These are phyloP conservation scores for Rhexocercosporidium sp. DNA, from an alignment of 2,329 filamentous ascomycete species.

Conservation along the genomic window DNA sequence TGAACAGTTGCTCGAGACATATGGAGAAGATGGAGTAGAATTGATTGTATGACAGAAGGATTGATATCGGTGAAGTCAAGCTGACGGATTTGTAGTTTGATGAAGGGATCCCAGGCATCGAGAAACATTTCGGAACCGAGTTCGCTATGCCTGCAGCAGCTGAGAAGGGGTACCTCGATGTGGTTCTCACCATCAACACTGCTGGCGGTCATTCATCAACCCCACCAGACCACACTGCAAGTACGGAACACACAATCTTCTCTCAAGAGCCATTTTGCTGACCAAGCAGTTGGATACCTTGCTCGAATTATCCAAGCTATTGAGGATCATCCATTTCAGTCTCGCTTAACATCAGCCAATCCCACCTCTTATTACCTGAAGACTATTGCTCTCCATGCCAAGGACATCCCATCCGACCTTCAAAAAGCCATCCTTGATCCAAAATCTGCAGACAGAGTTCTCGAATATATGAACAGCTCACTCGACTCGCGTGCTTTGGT, in stretches of 20 bases:
- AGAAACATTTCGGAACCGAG: conserved; percentile 40
- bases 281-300: conserved; percentile 61
- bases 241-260: background rate
- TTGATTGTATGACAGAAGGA: conserved; percentile 51
- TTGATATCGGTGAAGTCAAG: background rate
- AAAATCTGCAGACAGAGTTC: background rate
- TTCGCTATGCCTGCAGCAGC: conserved; percentile 61
- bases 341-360: conserved; percentile 44
- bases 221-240: conserved; percentile 64
- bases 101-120: conserved; percentile 62
- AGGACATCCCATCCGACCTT: conserved; percentile 14
- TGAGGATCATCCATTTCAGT: conserved; percentile 53
- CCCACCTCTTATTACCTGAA: conserved; percentile 15
- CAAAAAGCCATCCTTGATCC: conserved; percentile 18
- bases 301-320: conserved; percentile 67
- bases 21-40: conserved; percentile 63
- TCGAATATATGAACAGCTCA: conserved; percentile 16
- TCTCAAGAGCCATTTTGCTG: background rate
- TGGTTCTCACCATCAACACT: conserved; percentile 62
- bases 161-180: conserved; percentile 59
- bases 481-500: conserved; percentile 46
- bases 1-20: conserved; percentile 54
- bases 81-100: conserved; percentile 44
- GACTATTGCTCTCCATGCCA: conserved; percentile 8
- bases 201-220: conserved; percentile 65